These are phyloP conservation scores for Aristolochia fimbriata DNA, from an alignment of 164 flowering plant genomes.

Conservation along the genomic window DNA sequence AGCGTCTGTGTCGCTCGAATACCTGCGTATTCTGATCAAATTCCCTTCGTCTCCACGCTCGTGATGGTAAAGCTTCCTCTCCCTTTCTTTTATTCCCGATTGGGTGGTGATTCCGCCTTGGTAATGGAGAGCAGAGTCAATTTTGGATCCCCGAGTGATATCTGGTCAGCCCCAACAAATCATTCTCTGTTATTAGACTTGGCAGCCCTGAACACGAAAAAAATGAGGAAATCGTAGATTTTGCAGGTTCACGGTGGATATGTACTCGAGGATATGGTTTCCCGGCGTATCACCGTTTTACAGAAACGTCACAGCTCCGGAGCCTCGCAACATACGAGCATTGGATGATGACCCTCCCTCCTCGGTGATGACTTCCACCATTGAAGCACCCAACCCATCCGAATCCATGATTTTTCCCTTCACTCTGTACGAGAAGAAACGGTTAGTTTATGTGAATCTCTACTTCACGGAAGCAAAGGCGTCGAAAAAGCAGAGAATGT, in stretches of 20 bases:
- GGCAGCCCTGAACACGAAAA: neutral
- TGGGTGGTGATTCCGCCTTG: conserved; percentile 10
- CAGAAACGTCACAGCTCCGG: neutral
- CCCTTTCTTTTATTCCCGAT: conserved; percentile 1
- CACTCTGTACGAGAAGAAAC: too few relatives aligned
- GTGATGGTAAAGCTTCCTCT: conserved; percentile 1
- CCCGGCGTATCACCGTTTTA: neutral
- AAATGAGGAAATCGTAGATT: neutral
- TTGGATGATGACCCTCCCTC: conserved; percentile 8
- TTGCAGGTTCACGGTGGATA: conserved; percentile 14
- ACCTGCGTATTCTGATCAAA: neutral
- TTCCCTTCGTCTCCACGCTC: conserved; percentile 15
- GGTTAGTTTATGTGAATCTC: neutral
- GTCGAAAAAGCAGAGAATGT: neutral
- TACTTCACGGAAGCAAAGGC: neutral
- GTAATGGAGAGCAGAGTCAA: conserved; percentile 4
- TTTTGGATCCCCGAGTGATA: conserved; percentile 6
- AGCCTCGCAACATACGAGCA: neutral
- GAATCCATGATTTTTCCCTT: neutral
- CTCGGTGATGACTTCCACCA: conserved; percentile 1
- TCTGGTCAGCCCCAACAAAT: neutral
- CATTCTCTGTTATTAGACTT: neutral
- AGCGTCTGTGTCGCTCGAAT: conserved; percentile 10
- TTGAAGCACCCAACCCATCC: conserved; percentile 2
- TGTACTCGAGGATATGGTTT: conserved; percentile 14